Percentiles rank a stretch among this genome's conserved stretches.
Conservation (phyloP, 345 rosid species). For the Noccaea caerulescens region DNA sequence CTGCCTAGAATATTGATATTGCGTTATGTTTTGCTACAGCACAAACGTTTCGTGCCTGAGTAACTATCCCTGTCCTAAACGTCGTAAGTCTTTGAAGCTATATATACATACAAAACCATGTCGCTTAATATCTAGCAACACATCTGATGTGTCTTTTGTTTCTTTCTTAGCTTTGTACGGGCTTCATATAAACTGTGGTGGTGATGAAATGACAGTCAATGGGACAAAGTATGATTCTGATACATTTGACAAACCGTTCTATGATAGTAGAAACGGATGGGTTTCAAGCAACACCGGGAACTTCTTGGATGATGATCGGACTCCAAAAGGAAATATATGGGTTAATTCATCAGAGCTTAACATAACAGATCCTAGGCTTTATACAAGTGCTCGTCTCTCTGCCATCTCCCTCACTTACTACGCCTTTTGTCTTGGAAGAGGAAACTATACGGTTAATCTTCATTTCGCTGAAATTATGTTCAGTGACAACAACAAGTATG, state of each 20-base stretch:
- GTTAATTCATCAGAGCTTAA: conserved; percentile 29
- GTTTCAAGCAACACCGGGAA: conserved; percentile 67
- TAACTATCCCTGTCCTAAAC: conserved; percentile 2
- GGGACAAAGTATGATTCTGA: conserved; percentile 56
- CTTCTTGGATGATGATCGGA: conserved; percentile 60
- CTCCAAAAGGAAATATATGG: conserved; percentile 26
- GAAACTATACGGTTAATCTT: conserved; percentile 66
- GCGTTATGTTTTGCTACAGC: conserved; percentile 25
- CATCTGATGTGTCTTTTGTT: conserved; percentile 13
- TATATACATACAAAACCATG: conserved; percentile 14
- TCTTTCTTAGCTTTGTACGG: conserved; percentile 52
- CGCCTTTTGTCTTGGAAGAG: conserved; percentile 55
- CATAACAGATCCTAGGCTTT: conserved; percentile 44
- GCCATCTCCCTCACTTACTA: conserved; percentile 69
- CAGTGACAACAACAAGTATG: conserved; percentile 42
- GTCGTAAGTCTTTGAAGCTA: conserved; percentile 44
- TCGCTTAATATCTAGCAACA: background rate
- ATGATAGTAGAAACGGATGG: conserved; percentile 47
- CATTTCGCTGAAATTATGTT: conserved; percentile 79
- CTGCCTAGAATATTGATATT: conserved; percentile 9
- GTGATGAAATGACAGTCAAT: conserved; percentile 44
- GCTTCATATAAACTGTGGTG: conserved; percentile 69
- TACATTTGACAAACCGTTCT: conserved; percentile 32
- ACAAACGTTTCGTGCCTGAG: conserved; percentile 28
- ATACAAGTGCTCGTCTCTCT: conserved; percentile 51